phyloP scores from a whole-genome alignment of 192 early-diverging fungal species.

The Rhizophlyctis rosea region DNA sequence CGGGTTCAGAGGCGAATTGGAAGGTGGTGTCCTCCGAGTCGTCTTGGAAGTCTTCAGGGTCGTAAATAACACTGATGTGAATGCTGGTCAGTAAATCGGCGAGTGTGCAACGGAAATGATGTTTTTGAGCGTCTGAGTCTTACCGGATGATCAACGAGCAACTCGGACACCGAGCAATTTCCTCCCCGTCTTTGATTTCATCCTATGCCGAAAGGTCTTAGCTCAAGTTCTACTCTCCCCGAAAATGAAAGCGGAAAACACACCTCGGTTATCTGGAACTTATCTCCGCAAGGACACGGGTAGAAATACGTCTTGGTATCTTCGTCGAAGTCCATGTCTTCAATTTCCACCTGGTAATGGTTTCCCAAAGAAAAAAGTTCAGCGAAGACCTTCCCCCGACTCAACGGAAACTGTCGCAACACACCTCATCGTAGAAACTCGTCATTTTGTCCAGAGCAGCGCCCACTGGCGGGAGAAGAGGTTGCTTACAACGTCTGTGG shows the following conservation, averaged over 20 bases:
- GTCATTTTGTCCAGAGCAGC: too few relatives aligned
- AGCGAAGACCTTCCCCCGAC: too few relatives aligned
- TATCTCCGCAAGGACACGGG: slow-evolving; percentile 97
- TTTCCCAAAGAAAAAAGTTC: too few relatives aligned
- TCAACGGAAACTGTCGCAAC: too few relatives aligned
- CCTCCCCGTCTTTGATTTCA: slow-evolving; percentile 76
- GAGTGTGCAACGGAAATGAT: not conserved
- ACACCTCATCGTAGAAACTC: slow-evolving; percentile 30
- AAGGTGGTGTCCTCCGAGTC: slow-evolving; percentile 18
- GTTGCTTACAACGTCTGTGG: too few relatives aligned
- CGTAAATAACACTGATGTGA: slow-evolving; percentile 95
- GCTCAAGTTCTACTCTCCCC: too few relatives aligned
- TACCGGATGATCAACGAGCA: slow-evolving; percentile 87
- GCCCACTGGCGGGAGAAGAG: too few relatives aligned
- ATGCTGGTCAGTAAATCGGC: not conserved
- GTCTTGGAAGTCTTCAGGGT: slow-evolving; percentile 50
- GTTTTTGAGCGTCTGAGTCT: too few relatives aligned
- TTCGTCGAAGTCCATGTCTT: slow-evolving; percentile 93
- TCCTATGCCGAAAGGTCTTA: slow-evolving; percentile 38
- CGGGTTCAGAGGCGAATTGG: too few relatives aligned
- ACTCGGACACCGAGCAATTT: slow-evolving; percentile 85
- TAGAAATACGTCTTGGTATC: slow-evolving; percentile 79
- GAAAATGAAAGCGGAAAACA: not conserved
- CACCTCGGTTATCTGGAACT: slow-evolving; percentile 81
- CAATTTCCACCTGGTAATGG: slow-evolving; percentile 57